Base-by-base conservation (phyloP, 805 yeast genomes). In the Gaillardinia entomophila region DNA sequence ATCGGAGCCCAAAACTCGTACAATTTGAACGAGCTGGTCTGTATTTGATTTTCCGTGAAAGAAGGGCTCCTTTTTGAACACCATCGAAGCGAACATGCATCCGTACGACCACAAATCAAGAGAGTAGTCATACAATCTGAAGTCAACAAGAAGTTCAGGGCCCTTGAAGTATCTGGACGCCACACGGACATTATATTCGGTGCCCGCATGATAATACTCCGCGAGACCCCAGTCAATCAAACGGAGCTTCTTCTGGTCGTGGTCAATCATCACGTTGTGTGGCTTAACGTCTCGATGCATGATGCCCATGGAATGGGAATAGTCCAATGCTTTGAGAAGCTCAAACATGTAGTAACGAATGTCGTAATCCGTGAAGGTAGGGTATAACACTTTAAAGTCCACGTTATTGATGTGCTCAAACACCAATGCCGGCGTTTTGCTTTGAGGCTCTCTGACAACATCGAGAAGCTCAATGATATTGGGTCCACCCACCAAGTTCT, bases 211-310 rank as follows among this genome's bases (percentile, higher is more conserved):
- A 58, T 88, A 88, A 52, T 84, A 88, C 55, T 88, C 96, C 6
- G 96, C 96, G 39, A 88, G 63, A 12, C 96, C 96, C 96, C 96
- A 88, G 62, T 88, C 96, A 42, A 88, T 88, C 35, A 88, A 72
- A 46, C 90, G 73, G 49, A 88, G 62, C 26, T 66, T 62, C 43
- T 71, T 73, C 28, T 53, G 56, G 16, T 68, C 62, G 40, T 87
- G 95, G 59, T 88, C 95, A 45, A 87, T 87, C 95, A 87, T 87
- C 27, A 87, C 86, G 51, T 87, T 87, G 57, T 87, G 96, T 8
- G 96, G 96, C 55, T 87, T 87, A 31, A 87, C 96, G 59, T 87
- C 96, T 54, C 96, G 70, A 59, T 87, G 96, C 82, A 87, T 87
- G 43, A 89, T 86, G 24, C 97, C 97, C 81, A 83, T 83, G 4